Conservation (phyloP, 345 rosid species). For the Lepidium africanum region DNA sequence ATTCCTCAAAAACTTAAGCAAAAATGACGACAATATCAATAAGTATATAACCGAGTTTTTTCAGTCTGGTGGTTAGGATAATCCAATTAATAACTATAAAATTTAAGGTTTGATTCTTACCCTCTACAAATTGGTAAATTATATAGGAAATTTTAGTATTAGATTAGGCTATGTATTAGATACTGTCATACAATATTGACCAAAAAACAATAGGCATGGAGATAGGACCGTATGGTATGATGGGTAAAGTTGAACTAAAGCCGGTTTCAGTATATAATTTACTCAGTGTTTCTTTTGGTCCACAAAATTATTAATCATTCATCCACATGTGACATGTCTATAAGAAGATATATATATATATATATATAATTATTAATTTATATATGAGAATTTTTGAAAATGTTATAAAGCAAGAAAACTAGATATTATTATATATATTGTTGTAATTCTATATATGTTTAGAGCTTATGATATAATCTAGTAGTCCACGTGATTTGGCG, state of each 20-base stretch:
- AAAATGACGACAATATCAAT: too few species aligned
- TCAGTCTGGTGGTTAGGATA: too few species aligned
- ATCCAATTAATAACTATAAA: too few species aligned
- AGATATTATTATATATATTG: background rate
- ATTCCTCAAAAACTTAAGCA: too few species aligned
- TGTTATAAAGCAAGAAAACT: background rate
- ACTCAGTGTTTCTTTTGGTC: constrained; percentile 9
- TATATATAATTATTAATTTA: background rate
- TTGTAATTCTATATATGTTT: background rate
- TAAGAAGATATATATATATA: background rate
- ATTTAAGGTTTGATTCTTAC: too few species aligned
- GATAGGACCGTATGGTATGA: constrained; percentile 10
- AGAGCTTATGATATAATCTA: background rate
- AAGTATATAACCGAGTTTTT: too few species aligned
- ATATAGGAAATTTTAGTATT: too few species aligned
- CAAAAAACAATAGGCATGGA: background rate
- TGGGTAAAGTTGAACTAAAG: constrained; percentile 6
- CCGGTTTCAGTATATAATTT: background rate
- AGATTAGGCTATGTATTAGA: too few species aligned
- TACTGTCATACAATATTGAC: too few species aligned
- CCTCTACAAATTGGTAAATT: too few species aligned
- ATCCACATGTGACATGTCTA: constrained; percentile 28
- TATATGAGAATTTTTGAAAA: background rate
- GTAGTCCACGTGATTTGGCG: background rate
- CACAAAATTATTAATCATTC: constrained; percentile 13